These are phyloP conservation scores for Rhodotorula sp. DNA, from an alignment of 1,284 basidiomycete species.

Conservation along the genomic window DNA sequence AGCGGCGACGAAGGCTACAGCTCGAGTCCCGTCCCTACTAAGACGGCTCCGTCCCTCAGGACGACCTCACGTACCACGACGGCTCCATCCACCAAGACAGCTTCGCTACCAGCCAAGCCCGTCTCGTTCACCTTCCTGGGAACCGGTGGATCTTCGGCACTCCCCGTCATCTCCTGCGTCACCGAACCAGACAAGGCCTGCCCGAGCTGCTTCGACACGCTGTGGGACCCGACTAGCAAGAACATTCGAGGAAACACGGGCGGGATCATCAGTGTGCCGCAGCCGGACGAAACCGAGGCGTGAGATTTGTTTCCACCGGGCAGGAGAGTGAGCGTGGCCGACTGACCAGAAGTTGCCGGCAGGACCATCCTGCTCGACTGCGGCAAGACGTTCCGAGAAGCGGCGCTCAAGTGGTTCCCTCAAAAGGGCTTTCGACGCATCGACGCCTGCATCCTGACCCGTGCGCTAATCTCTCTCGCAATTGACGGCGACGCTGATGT, in stretches of 20 bases:
- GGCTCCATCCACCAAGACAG: background rate
- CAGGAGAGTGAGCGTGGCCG: background rate
- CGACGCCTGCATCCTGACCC: conserved; percentile 73
- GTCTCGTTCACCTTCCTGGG: conserved; percentile 24
- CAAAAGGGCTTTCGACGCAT: conserved; percentile 68
- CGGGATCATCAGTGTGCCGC: conserved; percentile 60
- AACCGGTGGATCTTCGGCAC: conserved; percentile 29
- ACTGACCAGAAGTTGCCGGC: background rate
- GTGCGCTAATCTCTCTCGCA: conserved; percentile 50
- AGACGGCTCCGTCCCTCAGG: no score
- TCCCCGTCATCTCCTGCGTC: conserved; percentile 40
- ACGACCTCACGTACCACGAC: no score
- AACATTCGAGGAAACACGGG: conserved; percentile 75
- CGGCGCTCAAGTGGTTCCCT: conserved; percentile 75
- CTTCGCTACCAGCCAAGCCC: background rate
- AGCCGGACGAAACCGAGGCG: conserved; percentile 53
- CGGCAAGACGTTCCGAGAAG: conserved; percentile 75
- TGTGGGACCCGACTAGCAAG: conserved; percentile 60
- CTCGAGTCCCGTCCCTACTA: no score
- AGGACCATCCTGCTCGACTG: conserved; percentile 62
- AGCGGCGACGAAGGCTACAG: background rate
- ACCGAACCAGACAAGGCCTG: conserved; percentile 36
- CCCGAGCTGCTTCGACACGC: conserved; percentile 39
- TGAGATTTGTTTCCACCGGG: background rate
- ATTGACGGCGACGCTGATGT: background rate